Conservation (phyloP, 148 eudicot genomes). For the Rhododendron williamsianum region DNA sequence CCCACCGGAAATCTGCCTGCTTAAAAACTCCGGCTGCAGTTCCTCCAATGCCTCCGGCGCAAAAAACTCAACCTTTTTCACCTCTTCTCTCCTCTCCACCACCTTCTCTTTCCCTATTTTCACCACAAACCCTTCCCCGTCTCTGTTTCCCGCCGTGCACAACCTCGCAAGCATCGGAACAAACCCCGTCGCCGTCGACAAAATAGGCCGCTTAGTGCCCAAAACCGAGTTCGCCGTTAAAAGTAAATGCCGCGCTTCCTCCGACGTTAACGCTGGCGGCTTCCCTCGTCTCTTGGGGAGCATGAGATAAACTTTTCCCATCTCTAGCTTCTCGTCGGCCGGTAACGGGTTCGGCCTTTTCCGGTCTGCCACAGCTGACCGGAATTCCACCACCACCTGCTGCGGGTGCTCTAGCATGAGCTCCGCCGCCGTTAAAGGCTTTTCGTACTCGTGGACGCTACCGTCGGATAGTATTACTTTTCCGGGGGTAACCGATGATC, state of each 20-base stretch:
- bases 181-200: constrained; percentile 29
- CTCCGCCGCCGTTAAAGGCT: constrained; percentile 62
- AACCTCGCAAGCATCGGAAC: constrained; percentile 49
- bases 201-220: constrained; percentile 22
- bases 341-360: constrained; percentile 45
- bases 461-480: constrained; percentile 65
- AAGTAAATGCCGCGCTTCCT: constrained; percentile 52
- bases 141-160: constrained; percentile 18
- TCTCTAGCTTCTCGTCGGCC: constrained; percentile 58
- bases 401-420: constrained; percentile 81
- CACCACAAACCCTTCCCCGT: neutral
- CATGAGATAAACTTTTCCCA: constrained; percentile 53
- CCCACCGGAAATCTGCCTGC: constrained; percentile 56
- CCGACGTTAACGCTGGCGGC: constrained; percentile 40
- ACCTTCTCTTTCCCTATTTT: neutral
- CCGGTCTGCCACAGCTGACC: neutral
- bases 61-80: constrained; percentile 18
- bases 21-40: constrained; percentile 36
- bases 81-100: constrained; percentile 10
- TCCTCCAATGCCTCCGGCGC: constrained; percentile 25
- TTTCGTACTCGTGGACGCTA: constrained; percentile 35
- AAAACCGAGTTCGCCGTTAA: constrained; percentile 29
- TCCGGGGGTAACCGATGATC: constrained; percentile 26
- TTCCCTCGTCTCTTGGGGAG: constrained; percentile 62
- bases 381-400: constrained; percentile 65